Percentiles rank a stretch among this genome's conserved stretches.
These are phyloP conservation scores for Colletotrichum costaricense DNA, from an alignment of 2,329 filamentous ascomycete genomes.

Conservation along the genomic window DNA sequence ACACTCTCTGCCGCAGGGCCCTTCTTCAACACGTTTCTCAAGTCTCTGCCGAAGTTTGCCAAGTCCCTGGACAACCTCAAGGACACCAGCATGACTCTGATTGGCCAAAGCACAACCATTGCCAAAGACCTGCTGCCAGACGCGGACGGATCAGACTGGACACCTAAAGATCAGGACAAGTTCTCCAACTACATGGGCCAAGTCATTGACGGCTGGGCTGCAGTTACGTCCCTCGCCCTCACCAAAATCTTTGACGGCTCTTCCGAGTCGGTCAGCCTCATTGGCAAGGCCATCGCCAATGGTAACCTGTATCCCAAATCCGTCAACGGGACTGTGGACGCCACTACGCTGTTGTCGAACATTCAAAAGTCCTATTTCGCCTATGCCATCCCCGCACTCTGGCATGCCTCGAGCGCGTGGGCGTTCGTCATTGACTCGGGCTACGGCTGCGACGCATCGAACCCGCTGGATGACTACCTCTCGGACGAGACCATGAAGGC, in stretches of 20 bases:
- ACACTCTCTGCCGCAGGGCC: conserved; percentile 38
- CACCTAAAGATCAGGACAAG: conserved; percentile 37
- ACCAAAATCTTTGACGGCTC: conserved; percentile 40
- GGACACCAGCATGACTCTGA: conserved; percentile 41
- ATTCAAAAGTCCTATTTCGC: conserved; percentile 43
- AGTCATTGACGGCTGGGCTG: conserved; percentile 42
- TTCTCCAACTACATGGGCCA: conserved; percentile 44
- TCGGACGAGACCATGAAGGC: conserved; percentile 36
- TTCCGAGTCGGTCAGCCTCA: conserved; percentile 36
- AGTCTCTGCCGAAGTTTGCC: conserved; percentile 37
- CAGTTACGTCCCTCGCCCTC: conserved; percentile 34
- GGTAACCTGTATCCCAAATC: conserved; percentile 40
- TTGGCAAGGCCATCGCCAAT: conserved; percentile 41
- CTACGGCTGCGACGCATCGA: conserved; percentile 37
- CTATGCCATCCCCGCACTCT: conserved; percentile 46
- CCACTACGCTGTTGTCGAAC: background rate
- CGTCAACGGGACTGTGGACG: conserved; percentile 8
- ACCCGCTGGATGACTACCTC: conserved; percentile 40
- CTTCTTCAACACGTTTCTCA: conserved; percentile 43
- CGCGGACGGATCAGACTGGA: conserved; percentile 40
- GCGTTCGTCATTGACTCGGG: conserved; percentile 50
- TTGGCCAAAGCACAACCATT: conserved; percentile 41
- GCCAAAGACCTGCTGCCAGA: conserved; percentile 41
- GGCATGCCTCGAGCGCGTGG: conserved; percentile 40
- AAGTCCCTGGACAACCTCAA: conserved; percentile 40